Percentiles rank a stretch among this genome's conserved stretches.
Conservation (phyloP, 352 stramenopile genomes). For the Phytophthora pisi region DNA sequence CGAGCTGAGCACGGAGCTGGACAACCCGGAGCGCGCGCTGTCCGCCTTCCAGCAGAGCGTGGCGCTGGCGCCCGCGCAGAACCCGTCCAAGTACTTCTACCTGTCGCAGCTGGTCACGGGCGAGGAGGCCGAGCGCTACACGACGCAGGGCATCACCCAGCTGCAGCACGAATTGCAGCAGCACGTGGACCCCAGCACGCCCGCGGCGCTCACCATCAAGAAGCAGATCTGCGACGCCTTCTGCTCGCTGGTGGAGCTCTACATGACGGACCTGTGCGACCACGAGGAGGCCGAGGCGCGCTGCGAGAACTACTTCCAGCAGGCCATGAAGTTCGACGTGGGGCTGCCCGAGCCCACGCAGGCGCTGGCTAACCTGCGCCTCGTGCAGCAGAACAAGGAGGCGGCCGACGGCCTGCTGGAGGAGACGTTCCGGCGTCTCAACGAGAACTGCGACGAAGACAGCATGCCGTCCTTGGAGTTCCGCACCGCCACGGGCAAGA, state of each 20-base stretch:
- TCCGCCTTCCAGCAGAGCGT: constrained; percentile 78
- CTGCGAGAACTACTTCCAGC: constrained; percentile 91
- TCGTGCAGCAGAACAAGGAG: constrained; percentile 92
- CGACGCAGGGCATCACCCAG: constrained; percentile 71
- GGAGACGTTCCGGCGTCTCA: constrained; percentile 92
- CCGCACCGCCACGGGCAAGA: constrained; percentile 79
- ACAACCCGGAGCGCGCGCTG: constrained; percentile 77
- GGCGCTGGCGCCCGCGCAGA: constrained; percentile 65
- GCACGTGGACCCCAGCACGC: constrained; percentile 43
- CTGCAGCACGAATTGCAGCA: constrained; percentile 67
- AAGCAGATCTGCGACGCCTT: constrained; percentile 95
- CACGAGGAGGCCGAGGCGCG: constrained; percentile 91
- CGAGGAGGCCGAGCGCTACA: constrained; percentile 75
- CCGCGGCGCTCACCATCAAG: constrained; percentile 68
- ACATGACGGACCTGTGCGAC: constrained; percentile 97
- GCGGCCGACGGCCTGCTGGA: constrained; percentile 91
- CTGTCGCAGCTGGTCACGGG: constrained; percentile 77
- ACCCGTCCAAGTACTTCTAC: constrained; percentile 89
- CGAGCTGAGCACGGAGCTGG: constrained; percentile 83
- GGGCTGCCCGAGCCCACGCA: constrained; percentile 93
- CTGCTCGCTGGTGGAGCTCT: constrained; percentile 96
- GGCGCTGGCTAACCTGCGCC: constrained; percentile 93
- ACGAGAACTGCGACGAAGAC: constrained; percentile 72
- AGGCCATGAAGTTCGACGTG: constrained; percentile 92
- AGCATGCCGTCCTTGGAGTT: constrained; percentile 86